Evolutionary conservation across 164 flowering plant genomes (phyloP).

Genomic region (Magnolia sinica): DNA sequence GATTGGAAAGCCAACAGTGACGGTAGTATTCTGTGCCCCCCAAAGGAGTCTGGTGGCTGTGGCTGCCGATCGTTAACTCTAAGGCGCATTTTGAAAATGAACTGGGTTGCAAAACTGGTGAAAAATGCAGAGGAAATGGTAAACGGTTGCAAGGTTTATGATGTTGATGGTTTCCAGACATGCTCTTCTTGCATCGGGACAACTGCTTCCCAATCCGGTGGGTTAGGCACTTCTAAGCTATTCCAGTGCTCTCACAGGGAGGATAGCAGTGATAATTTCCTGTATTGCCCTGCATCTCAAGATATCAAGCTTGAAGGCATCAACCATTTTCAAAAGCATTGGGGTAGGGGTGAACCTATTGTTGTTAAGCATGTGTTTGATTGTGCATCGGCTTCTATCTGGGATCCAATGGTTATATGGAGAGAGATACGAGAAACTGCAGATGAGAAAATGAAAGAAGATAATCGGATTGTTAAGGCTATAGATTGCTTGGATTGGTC

Average conservation of each 20-base stretch:
- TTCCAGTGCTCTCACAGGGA: constrained; percentile 46
- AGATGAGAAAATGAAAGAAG: constrained; percentile 61
- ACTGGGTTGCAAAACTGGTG: constrained; percentile 94
- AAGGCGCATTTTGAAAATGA: constrained; percentile 86
- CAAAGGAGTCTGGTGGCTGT: constrained; percentile 81
- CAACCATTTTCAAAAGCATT: constrained; percentile 61
- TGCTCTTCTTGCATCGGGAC: constrained; percentile 11
- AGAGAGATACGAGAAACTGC: constrained; percentile 63
- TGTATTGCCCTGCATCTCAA: constrained; percentile 66
- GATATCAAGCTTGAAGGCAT: constrained; percentile 58
- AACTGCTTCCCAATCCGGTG: constrained; percentile 15
- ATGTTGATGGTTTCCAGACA: constrained; percentile 19
- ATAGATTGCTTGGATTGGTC: constrained; percentile 67
- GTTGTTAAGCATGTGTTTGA: constrained; percentile 65
- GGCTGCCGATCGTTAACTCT: constrained; percentile 49
- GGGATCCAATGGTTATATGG: constrained; percentile 86
- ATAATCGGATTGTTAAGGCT: constrained; percentile 60
- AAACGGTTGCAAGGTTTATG: constrained; percentile 64
- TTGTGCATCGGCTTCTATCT: constrained; percentile 43
- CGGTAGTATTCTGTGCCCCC: constrained; percentile 87
- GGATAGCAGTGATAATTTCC: constrained; percentile 52
- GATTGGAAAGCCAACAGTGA: constrained; percentile 69
- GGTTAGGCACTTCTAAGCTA: constrained; percentile 21
- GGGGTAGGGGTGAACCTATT: constrained; percentile 79
- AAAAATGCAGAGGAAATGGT: constrained; percentile 97